A percentile compares a stretch with the other conserved stretches of the same genome.
These are phyloP conservation scores for Solanum hybrid DNA, from an alignment of 305 asterid genomes.

Conservation along the genomic window DNA sequence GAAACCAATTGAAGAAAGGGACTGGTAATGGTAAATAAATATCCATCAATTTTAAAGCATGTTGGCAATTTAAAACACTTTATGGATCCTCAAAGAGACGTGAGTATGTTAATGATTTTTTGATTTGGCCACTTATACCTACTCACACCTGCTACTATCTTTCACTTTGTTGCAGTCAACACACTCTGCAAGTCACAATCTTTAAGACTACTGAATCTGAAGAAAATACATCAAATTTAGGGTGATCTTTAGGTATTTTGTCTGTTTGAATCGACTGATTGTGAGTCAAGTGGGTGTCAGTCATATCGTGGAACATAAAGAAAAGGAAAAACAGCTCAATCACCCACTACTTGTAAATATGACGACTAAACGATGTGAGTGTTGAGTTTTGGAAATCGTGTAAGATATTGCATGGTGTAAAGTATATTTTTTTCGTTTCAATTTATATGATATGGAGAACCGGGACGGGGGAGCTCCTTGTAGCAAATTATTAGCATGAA, in stretches of 20 bases:
- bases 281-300: neutral
- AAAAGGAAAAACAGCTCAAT: neutral
- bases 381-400: neutral
- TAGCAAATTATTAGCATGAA: neutral
- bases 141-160: neutral
- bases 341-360: neutral
- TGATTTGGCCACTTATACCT: neutral
- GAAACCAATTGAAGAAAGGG: neutral
- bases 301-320: neutral
- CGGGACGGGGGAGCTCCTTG: neutral
- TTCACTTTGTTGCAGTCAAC: neutral
- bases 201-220: neutral
- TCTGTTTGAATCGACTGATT: neutral
- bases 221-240: neutral
- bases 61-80: neutral
- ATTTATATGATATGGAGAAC: neutral
- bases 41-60: neutral
- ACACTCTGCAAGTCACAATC: neutral
- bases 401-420: neutral
- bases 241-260: neutral
- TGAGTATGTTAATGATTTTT: neutral
- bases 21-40: neutral
- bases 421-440: accelerated
- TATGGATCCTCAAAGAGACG: neutral
- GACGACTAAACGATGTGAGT: neutral